Percentiles rank a stretch among this genome's conserved stretches.
phyloP scores from a whole-genome alignment of 345 rosid genomes.

The Brassica cretica region DNA sequence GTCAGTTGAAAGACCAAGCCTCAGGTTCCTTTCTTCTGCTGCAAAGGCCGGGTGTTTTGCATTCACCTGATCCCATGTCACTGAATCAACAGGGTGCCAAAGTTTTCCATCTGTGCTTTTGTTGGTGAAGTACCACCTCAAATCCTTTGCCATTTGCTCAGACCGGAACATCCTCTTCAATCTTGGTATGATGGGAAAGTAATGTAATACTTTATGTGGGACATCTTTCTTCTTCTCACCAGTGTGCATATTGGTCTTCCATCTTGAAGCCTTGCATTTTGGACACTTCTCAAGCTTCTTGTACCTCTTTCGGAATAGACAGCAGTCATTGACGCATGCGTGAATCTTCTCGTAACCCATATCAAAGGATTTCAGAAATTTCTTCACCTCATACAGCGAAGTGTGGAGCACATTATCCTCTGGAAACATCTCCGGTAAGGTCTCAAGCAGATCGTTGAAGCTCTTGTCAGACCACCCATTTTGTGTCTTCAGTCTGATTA shows the following conservation, averaged over 20 bases:
- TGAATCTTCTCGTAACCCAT: background rate
- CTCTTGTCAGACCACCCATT: too few species aligned
- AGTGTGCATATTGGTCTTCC: background rate
- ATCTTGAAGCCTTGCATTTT: background rate
- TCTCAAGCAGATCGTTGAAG: background rate
- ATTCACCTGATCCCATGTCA: background rate
- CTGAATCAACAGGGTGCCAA: background rate
- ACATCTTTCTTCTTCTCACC: background rate
- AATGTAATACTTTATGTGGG: background rate
- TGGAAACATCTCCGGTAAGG: background rate
- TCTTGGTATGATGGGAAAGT: background rate
- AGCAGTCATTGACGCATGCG: background rate
- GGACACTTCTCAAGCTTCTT: background rate
- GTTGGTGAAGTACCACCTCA: background rate
- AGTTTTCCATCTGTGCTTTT: background rate
- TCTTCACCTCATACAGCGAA: background rate
- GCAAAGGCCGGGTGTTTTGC: background rate
- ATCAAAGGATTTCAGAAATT: background rate
- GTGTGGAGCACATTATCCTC: background rate
- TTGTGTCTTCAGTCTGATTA: background rate
- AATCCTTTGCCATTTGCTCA: background rate
- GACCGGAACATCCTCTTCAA: background rate
- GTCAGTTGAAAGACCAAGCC: background rate
- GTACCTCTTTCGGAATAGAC: background rate
- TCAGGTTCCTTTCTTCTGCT: background rate